Evolutionary conservation across 75 land plant species (phyloP).

Genomic region (Pinus taeda): DNA sequence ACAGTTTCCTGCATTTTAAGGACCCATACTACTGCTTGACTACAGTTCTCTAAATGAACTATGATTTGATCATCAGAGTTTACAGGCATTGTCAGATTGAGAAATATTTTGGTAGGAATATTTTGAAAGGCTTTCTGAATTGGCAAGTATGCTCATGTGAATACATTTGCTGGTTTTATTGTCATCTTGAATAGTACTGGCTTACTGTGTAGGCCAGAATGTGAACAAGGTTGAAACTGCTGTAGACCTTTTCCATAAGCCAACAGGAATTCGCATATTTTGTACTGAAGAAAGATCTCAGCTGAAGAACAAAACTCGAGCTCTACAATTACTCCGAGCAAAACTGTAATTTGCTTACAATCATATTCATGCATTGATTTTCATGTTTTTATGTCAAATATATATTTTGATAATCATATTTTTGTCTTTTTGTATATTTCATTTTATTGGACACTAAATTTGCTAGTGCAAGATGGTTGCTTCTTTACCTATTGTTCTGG

Average conservation of each 20-base stretch:
- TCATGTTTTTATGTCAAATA: not conserved
- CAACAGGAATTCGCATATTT: conserved; percentile 95
- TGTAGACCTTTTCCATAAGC: conserved; percentile 89
- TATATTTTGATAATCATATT: not conserved
- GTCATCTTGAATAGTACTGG: not conserved
- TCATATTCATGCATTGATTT: not conserved
- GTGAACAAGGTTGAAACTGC: conserved; percentile 99
- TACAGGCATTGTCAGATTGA: not conserved
- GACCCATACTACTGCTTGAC: not conserved
- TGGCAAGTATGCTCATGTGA: not conserved
- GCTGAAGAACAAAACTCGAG: conserved; percentile 80
- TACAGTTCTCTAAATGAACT: not conserved
- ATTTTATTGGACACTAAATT: not conserved
- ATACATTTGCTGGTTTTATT: not conserved
- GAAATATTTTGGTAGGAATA: not conserved
- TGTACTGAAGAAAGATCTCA: conserved; percentile 98
- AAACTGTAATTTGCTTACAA: conserved; percentile 62
- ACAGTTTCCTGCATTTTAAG: not conserved
- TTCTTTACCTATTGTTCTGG: not conserved
- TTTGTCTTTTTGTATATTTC: not conserved
- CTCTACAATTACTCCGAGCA: conserved; percentile 87
- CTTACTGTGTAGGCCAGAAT: conserved; percentile 85
- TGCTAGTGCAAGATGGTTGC: not conserved
- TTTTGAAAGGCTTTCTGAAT: too few relatives aligned
- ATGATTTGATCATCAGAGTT: not conserved